Base-by-base conservation (phyloP, 139 green algal species). In the Ettlia oleoabundans region DNA sequence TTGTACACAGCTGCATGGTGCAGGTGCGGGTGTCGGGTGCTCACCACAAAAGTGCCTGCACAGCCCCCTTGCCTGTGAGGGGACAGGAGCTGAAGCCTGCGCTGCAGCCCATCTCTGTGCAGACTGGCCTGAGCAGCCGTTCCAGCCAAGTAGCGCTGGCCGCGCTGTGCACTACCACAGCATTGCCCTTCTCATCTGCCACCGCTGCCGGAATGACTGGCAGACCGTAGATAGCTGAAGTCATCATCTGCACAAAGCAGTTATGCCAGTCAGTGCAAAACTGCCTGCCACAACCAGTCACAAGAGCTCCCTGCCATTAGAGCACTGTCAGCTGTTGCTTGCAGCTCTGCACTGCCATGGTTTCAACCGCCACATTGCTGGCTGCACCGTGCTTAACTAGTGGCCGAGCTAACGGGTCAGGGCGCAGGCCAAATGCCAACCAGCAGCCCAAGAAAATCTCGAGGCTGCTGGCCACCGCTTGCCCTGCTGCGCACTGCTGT, bases 131-230 rank as follows among this genome's bases (percentile, higher is more conserved):
- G 19, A 91, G 72, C 35, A 89, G 73, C 26, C 61, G 51, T 75
- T 91, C 87, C 37, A 87, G 67, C 75, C 79, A 86, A 4, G 47
- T n/a, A 1, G 83, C 22, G 42, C 22, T 37, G 30, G 42, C 35
- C 37, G 80, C 78, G 0, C 52, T 4, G 24, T 82, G 52, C 79
- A 89, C 84, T 61, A 86, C 64, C 8, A 86, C 69, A 3, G 67
- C 37, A 41, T 87, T 88, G 63, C 87, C 87, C 81, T 91, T 91
- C 21, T 86, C 87, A 55, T 91, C 87, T 7, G 85, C 85, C 33
- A 89, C 21, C 1, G 82, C 85, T 33, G 82, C 76, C 18, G 87
- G 85, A 13, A 71, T 71, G 10, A 87, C 19, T 0, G 64, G 62
- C 35, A 84, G 32, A 1, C 82, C 87, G 53, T 82, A 81, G 26